These are phyloP conservation scores for Capsicum baccatum DNA, from an alignment of 257 asterid species.

Conservation along the genomic window DNA sequence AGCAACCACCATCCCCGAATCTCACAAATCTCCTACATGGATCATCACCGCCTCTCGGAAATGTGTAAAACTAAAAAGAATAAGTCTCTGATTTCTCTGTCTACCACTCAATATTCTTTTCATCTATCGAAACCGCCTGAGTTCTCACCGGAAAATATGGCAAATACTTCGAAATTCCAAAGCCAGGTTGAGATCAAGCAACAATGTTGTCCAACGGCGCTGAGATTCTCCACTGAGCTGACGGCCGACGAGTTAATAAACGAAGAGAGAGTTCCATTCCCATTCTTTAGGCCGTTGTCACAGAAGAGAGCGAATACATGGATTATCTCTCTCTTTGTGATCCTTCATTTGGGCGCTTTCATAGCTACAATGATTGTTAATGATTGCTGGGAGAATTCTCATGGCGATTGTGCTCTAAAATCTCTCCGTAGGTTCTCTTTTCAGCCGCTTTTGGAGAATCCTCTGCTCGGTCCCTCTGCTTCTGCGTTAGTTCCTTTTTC, in stretches of 20 bases:
- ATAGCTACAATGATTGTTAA: conserved; percentile 70
- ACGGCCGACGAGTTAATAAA: conserved; percentile 50
- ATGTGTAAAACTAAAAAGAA: no score
- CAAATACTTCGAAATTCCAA: conserved; percentile 38
- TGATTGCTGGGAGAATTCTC: conserved; percentile 76
- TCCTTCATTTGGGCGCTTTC: conserved; percentile 69
- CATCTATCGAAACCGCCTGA: no score
- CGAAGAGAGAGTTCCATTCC: conserved; percentile 66
- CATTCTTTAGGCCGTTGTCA: conserved; percentile 67
- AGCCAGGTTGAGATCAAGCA: conserved; percentile 50
- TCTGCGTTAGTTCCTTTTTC: conserved; percentile 63
- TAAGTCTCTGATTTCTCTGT: no score
- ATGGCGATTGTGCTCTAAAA: conserved; percentile 58
- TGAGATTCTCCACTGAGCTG: conserved; percentile 53
- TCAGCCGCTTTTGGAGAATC: conserved; percentile 84
- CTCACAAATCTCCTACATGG: no score
- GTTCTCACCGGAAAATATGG: conserved; percentile 21
- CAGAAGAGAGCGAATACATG: conserved; percentile 73
- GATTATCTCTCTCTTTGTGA: conserved; percentile 75
- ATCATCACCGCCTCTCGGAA: no score
- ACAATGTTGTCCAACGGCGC: not conserved
- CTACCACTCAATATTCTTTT: no score
- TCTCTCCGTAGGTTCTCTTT: conserved; percentile 75
- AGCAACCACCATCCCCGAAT: no score
- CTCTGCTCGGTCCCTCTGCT: conserved; percentile 91